Evolutionary conservation across 2,329 filamentous ascomycete genomes (phyloP), one percentile per base, ranked within the genome.

Genomic region (Cercospora berteroae): DNA sequence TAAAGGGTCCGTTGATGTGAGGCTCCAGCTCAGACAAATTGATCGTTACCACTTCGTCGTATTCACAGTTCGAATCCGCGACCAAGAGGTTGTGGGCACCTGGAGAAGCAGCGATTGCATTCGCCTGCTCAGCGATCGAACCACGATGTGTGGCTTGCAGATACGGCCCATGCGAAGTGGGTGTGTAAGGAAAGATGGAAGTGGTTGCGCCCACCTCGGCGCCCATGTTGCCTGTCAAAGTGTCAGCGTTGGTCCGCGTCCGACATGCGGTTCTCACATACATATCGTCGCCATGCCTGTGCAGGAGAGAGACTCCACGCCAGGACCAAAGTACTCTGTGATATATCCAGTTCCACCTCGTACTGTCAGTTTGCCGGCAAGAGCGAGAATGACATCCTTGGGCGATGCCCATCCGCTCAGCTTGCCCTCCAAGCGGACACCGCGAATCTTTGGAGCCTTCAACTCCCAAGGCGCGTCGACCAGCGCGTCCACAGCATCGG

Each of bases 391-490:
- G 65, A 99, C 88, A 78, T 99, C 95, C 84, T 99, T 99, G 50
- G 95, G 94, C 25, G 93, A 89, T 0, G 93, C 90, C 95, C 95
- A 99, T 76, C 92, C 93, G 78, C 84, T 92, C 67, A 99, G 86
- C 81, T 91, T 83, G 73, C 95, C 95, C 67, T 90, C 90, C 50
- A 98, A 85, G 76, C 89, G 87, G 9, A 98, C 93, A 75, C 94
- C 94, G 12, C 97, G 82, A 60, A 99, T 85, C 80, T 92, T 93
- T 16, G 95, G 95, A 5, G 95, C 95, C 84, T 96, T 97, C 67
- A 99, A 83, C 81, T 99, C 95, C 95, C 95, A 99, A 0, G 95
- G 95, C 8, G 94, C 93, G 77, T 96, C 94, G 2, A 97, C 95
- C 48, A 99, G 87, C 7, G 94, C 95, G 81, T 99, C 95, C 2